A percentile compares a stretch with the other conserved stretches of the same genome.
Conservation (phyloP, 257 asterid species). For the Sherardia arvensis region DNA sequence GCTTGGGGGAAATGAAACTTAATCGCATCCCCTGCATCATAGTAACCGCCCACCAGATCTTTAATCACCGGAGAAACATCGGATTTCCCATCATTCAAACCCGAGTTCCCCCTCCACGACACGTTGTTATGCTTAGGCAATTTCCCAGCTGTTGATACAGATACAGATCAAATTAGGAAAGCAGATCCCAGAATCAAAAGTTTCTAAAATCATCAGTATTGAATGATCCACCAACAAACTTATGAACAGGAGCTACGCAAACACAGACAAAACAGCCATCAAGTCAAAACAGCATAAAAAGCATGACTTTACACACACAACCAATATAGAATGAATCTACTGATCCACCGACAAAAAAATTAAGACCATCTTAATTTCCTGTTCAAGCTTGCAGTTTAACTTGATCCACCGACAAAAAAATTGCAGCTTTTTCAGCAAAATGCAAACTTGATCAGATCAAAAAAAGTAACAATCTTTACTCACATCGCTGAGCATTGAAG, state of each 20-base stretch:
- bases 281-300: neutral
- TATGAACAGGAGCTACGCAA: neutral
- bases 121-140: conserved; percentile 88
- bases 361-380: neutral
- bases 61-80: conserved; percentile 40
- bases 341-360: conserved; percentile 10
- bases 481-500: conserved; percentile 89
- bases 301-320: neutral
- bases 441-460: conserved; percentile 6
- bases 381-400: neutral
- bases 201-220: neutral
- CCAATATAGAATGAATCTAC: neutral
- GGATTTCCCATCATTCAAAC: conserved; percentile 61
- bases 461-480: conserved; percentile 21
- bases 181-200: neutral
- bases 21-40: conserved; percentile 97
- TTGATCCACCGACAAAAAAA: conserved; percentile 10
- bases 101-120: conserved; percentile 92
- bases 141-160: conserved; percentile 63
- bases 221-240: neutral
- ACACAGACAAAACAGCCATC: neutral
- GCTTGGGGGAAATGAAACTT: conserved; percentile 83
- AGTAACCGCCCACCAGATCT: conserved; percentile 77
- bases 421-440: neutral
- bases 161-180: conserved; percentile 12